phyloP scores from a whole-genome alignment of 2,329 filamentous ascomycete genomes.

The Fusarium sp. region DNA sequence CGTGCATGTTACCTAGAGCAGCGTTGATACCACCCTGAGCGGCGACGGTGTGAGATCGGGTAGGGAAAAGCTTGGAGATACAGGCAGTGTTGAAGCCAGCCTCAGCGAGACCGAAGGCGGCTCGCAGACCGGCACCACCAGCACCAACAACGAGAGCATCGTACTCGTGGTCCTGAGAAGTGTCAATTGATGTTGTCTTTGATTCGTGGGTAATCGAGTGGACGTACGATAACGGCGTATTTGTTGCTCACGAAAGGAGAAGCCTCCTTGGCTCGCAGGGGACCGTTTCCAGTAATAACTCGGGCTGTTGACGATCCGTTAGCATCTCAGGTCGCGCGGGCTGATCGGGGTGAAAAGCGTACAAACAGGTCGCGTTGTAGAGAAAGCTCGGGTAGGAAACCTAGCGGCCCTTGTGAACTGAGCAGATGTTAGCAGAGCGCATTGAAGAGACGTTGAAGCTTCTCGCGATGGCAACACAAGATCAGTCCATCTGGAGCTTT shows the following conservation, averaged over 20 bases:
- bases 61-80: conserved; percentile 88
- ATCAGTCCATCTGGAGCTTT: neutral
- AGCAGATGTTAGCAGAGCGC: conserved; percentile 37
- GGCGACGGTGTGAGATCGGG: conserved; percentile 85
- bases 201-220: conserved; percentile 5
- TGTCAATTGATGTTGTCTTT: conserved; percentile 39
- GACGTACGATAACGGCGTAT: conserved; percentile 90
- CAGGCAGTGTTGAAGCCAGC: conserved; percentile 91
- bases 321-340: conserved; percentile 25
- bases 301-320: conserved; percentile 65
- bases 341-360: conserved; percentile 51
- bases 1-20: conserved; percentile 93
- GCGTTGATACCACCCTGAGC: conserved; percentile 88
- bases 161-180: conserved; percentile 88
- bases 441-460: conserved; percentile 26
- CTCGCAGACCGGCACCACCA: conserved; percentile 82
- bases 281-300: conserved; percentile 81
- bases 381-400: conserved; percentile 81
- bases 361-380: conserved; percentile 84
- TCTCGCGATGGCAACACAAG: neutral
- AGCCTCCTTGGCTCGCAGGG: conserved; percentile 92
- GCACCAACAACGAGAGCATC: conserved; percentile 95
- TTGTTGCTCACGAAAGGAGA: conserved; percentile 87
- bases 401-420: conserved; percentile 73
- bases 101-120: conserved; percentile 87